These are phyloP conservation scores for Scedosporium dehoogii DNA, from an alignment of 2,329 filamentous ascomycete species.

Conservation along the genomic window DNA sequence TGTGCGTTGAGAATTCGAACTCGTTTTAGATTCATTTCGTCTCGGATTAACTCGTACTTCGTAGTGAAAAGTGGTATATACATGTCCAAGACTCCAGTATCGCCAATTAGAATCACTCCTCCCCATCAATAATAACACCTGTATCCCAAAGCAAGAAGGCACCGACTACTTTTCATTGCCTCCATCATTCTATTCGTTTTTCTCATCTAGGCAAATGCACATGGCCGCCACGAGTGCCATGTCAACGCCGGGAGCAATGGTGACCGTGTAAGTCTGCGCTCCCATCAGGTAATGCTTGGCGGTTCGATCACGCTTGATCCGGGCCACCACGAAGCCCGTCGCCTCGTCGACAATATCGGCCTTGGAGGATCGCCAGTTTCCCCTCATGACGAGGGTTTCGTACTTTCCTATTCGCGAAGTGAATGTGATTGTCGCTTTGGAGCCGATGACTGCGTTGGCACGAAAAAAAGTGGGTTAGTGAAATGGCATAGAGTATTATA, in stretches of 20 bases:
- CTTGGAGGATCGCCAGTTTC: conserved; percentile 47
- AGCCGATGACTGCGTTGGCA: conserved; percentile 32
- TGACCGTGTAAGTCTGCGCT: conserved; percentile 56
- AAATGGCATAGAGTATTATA: background rate
- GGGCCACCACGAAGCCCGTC: conserved; percentile 41
- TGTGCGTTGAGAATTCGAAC: no score
- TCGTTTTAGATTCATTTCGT: no score
- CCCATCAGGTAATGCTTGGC: conserved; percentile 46
- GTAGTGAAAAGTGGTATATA: no score
- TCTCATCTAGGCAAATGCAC: conserved; percentile 60
- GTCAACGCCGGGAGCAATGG: conserved; percentile 55
- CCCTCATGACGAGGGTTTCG: conserved; percentile 45
- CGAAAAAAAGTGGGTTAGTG: background rate
- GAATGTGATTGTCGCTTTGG: conserved; percentile 48
- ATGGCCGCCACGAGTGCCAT: conserved; percentile 55
- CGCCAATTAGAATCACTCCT: background rate
- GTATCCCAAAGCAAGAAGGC: background rate
- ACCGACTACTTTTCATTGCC: background rate
- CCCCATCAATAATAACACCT: background rate
- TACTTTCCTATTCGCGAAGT: conserved; percentile 33
- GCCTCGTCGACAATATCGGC: conserved; percentile 48
- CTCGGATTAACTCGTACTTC: no score
- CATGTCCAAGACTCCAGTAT: no score
- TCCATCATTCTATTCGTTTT: conserved; percentile 27
- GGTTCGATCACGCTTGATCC: conserved; percentile 49